Base-by-base conservation (phyloP, 257 asterid species). In the Anisodus acutangulus region DNA sequence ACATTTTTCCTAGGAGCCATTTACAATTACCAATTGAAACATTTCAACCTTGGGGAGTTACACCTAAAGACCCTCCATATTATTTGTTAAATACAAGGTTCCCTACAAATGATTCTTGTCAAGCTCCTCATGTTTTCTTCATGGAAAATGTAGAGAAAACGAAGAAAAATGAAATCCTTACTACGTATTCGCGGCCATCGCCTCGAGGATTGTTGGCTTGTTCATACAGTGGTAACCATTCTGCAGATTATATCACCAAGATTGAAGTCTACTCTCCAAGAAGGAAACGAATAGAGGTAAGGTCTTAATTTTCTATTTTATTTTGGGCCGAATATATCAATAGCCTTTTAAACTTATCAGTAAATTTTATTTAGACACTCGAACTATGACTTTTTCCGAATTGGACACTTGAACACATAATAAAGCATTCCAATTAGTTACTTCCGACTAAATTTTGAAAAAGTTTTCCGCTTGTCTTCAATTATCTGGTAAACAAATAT, bases 1-100 rank as follows among this genome's bases (percentile, higher is more conserved):
- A 83, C 35, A 83, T 91, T 19, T 60, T 91, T 79, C 91, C 94
- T 4, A 71, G 98, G 47, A 93, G 92, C 59, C 83, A 85, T 72
- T 83, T 94, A n/a, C 91, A 89, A 41, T 81, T 59, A 1, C 98
- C 98, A 31, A 84, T 94, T 10, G 95, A 94, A 85, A 92, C 98
- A 7, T 93, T 94, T 76, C 0, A 9, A 6, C 64, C 85, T 0
- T 93, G 95, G 98, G 2, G n/a, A 0, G 60, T 31, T 22, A 68
- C 6, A 2, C 82, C 85, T 0, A 79, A 55, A 9, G 85, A 87
- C 8, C 89, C 78, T 2, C 97, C 95, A 1, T 88, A 47, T 82
- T 94, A 88, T 85, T 88, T 90, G 93, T 92, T 93, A 89, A 89
- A 94, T 79, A 93, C 97, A 6, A 88, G 98, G 62, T 8, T 74